Base-by-base conservation (phyloP, 1,139 yeast species). In the Debaryomyces subglobosus region DNA sequence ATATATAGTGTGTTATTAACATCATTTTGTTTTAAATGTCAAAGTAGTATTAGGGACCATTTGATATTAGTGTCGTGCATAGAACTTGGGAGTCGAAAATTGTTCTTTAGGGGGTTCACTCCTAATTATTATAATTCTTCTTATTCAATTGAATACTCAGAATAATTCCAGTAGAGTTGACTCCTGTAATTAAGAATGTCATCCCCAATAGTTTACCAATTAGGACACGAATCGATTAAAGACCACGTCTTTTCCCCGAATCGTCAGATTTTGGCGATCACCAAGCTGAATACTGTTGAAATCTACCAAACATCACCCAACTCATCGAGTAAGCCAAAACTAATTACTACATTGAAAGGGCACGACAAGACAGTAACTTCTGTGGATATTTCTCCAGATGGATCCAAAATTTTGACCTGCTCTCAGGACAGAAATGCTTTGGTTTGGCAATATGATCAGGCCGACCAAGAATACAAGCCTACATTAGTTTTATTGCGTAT, bases 391-490 rank as follows among this genome's bases (percentile, higher is more conserved):
- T 88, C 97, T 23, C 78, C 82, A 23, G 90, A 89, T 58, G 97
- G 97, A 39, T 53, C 69, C 39, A 84, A 87, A 63, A 89, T 95
- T 59, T 95, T 94, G 60, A 94, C 99, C 25, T 92, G 98, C 67
- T 92, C 99, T 4, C 98, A 95, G 71, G 99, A 95, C 68, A 81
- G 99, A 69, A 95, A 95, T 62, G 99, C 99, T 5, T 81, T 92
- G 59, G 99, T 95, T 15, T 94, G 98, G 98, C 94, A 89, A 56
- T 87, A 46, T 72, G 79, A 67, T 63, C 77, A 53, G 9, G 44
- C 56, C 8, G 80, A 84, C 69, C 71, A 72, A 23, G 71, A 71
- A 45, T 81, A 75, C 60, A 91, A 88, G 72, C 97, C 97, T 43
- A 92, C 98, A 2, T 79, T 95, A 64, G 99, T 95, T 16, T 77